Evolutionary conservation across 495 filamentous ascomycete species (phyloP).

Genomic region (Talaromyces nanjingensis): DNA sequence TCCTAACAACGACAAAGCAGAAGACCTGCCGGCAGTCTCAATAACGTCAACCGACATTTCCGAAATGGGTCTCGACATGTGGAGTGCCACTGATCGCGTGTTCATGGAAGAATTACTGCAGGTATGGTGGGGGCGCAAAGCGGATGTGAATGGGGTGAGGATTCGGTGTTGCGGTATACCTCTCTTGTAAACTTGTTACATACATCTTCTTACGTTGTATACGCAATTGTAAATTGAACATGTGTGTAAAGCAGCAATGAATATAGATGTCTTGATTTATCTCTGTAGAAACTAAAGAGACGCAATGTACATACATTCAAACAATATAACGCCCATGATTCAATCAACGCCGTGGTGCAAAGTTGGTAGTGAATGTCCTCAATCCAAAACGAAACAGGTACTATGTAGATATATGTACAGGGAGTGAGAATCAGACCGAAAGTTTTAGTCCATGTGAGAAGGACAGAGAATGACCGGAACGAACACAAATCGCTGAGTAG

Average conservation of each 20-base stretch:
- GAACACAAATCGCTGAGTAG: neutral
- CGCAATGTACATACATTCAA: neutral
- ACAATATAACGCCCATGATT: neutral
- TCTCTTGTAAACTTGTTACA: constrained; percentile 48
- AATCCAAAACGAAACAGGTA: neutral
- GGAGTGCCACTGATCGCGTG: constrained; percentile 69
- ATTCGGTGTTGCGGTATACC: constrained; percentile 77
- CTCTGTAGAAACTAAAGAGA: neutral
- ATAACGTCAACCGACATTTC: constrained; percentile 65
- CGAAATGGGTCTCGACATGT: constrained; percentile 78
- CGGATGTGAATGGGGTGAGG: constrained; percentile 61
- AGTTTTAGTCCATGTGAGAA: neutral
- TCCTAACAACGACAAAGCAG: neutral
- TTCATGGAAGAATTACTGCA: constrained; percentile 63
- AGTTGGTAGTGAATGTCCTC: neutral
- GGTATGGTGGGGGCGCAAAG: constrained; percentile 65
- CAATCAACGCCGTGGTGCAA: neutral
- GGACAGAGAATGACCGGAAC: constrained; percentile 5
- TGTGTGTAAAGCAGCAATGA: neutral
- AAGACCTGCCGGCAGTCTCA: constrained; percentile 32
- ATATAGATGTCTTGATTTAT: neutral
- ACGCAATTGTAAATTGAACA: neutral
- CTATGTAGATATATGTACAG: neutral
- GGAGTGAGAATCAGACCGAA: neutral
- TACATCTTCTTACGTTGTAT: neutral